Conservation (phyloP, 352 stramenopile species). For the Globisporangium cederbergense region DNA sequence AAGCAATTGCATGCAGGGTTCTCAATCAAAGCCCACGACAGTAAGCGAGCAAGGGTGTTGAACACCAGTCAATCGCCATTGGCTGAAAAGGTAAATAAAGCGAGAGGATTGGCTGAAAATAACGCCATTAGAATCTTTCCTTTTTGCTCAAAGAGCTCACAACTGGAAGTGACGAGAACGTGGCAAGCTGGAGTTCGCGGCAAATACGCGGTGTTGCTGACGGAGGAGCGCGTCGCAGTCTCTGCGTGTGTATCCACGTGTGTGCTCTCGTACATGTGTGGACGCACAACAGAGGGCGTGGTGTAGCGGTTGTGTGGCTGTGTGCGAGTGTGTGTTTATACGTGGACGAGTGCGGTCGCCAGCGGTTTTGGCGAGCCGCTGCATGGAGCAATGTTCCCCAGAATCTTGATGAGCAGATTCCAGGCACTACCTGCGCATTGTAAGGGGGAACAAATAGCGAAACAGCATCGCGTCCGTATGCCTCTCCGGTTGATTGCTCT, state of each 20-base stretch:
- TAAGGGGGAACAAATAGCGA: conserved; percentile 68
- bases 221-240: conserved; percentile 4
- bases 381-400: conserved; percentile 43
- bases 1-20: background rate
- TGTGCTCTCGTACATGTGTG: background rate
- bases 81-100: background rate
- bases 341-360: conserved; percentile 25
- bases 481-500: conserved; percentile 1
- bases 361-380: conserved; percentile 72
- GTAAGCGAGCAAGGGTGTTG: background rate
- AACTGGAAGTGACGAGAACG: conserved; percentile 70
- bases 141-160: conserved; percentile 7
- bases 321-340: background rate
- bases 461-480: conserved; percentile 5
- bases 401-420: conserved; percentile 81
- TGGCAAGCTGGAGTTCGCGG: conserved; percentile 21
- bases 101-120: conserved; percentile 13
- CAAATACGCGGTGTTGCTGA: conserved; percentile 14
- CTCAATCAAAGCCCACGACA: background rate
- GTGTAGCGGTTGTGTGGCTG: background rate
- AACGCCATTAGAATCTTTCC: background rate
- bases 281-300: background rate
- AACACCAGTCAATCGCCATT: conserved; percentile 2
- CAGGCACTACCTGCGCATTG: conserved; percentile 80
- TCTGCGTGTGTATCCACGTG: background rate